Percentiles rank a stretch among this genome's conserved stretches.
phyloP scores from a whole-genome alignment of 1,139 yeast genomes.

The Eremothecium gossypii region DNA sequence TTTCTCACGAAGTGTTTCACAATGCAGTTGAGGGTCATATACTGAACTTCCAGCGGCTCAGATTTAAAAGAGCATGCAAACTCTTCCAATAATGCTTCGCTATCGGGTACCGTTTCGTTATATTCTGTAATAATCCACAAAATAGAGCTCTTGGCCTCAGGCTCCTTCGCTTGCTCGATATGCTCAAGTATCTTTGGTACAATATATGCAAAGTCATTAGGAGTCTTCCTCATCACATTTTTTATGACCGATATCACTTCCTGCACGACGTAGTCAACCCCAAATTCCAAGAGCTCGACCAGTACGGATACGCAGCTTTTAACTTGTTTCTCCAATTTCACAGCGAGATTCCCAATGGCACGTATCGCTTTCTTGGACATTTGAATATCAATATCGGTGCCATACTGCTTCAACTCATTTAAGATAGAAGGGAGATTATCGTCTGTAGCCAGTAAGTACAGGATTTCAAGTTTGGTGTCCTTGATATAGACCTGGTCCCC shows the following conservation, averaged over 20 bases:
- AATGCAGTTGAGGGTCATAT: constrained; percentile 62
- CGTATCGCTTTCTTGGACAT: constrained; percentile 82
- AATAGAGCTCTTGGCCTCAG: constrained; percentile 70
- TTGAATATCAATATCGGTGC: constrained; percentile 75
- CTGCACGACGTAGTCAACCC: constrained; percentile 68
- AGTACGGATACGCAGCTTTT: constrained; percentile 56
- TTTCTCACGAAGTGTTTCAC: constrained; percentile 56
- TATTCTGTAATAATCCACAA: constrained; percentile 82
- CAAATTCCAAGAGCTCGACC: constrained; percentile 51
- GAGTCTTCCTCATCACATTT: constrained; percentile 70
- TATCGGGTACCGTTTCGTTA: constrained; percentile 32
- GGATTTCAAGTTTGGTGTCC: constrained; percentile 82
- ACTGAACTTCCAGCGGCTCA: constrained; percentile 57
- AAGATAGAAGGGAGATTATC: constrained; percentile 53
- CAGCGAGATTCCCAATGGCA: constrained; percentile 83
- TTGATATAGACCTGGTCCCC: constrained; percentile 85
- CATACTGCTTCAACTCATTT: constrained; percentile 74
- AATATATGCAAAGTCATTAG: constrained; percentile 36
- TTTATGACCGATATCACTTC: constrained; percentile 71
- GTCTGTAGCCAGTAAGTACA: constrained; percentile 67
- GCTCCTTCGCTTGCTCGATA: constrained; percentile 50
- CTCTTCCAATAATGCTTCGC: constrained; percentile 16
- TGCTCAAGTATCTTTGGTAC: constrained; percentile 29
- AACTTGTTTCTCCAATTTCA: constrained; percentile 55
- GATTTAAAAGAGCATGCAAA: constrained; percentile 33